These are phyloP conservation scores for Casuarina glauca DNA, from an alignment of 306 rosid species.

Conservation along the genomic window DNA sequence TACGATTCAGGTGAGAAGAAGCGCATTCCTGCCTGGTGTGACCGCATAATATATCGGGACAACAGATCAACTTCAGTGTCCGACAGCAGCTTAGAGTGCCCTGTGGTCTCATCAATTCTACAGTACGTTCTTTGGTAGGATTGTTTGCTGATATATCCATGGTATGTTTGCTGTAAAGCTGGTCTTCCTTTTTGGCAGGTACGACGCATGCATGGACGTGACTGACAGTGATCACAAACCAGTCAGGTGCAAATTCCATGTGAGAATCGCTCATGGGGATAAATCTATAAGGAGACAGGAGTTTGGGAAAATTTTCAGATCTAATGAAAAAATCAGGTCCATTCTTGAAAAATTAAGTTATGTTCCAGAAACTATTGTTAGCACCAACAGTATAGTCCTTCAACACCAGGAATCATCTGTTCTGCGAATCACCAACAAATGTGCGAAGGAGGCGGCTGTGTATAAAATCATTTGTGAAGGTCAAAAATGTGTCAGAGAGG, in stretches of 20 bases:
- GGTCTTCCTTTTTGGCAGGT: conserved; percentile 51
- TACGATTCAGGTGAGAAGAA: conserved; percentile 99
- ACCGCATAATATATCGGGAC: conserved; percentile 95
- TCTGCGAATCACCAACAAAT: conserved; percentile 58
- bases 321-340: conserved; percentile 68
- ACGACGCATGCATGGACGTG: conserved; percentile 98
- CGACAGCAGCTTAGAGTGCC: conserved; percentile 79
- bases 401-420: conserved; percentile 71
- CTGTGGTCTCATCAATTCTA: conserved; percentile 79
- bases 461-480: conserved; percentile 78
- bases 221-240: conserved; percentile 99
- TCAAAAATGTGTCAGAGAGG: conserved; percentile 61
- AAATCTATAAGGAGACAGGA: conserved; percentile 84
- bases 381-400: conserved; percentile 59
- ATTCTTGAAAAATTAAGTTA: conserved; percentile 56
- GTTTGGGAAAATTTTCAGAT: conserved; percentile 61
- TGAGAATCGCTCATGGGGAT: conserved; percentile 79
- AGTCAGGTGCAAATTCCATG: conserved; percentile 78
- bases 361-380: conserved; percentile 70
- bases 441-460: conserved; percentile 56
- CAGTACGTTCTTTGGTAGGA: conserved; percentile 56
- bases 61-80: conserved; percentile 56
- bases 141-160: conserved; percentile 20
- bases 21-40: conserved; percentile 99
- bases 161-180: conserved; percentile 17